Percentiles rank a stretch among this genome's conserved stretches.
phyloP scores from a whole-genome alignment of 1,139 yeast genomes.

The Kodamaea alishanica region DNA sequence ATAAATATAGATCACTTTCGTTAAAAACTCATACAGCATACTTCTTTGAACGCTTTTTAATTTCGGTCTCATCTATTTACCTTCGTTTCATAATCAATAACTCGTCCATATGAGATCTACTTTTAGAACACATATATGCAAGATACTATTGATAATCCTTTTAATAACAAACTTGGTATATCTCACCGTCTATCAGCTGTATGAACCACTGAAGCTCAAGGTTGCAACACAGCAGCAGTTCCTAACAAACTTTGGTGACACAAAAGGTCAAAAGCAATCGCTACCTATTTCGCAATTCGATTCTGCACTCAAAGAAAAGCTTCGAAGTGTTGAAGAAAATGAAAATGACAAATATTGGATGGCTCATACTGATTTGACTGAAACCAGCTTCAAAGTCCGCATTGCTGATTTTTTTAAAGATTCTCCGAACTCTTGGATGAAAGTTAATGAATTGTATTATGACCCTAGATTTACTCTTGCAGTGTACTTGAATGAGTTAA shows the following conservation, averaged over 20 bases:
- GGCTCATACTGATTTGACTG: constrained; percentile 12
- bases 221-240: too few relatives aligned
- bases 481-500: constrained; percentile 14
- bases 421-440: constrained; percentile 17
- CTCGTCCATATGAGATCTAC: too few relatives aligned
- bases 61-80: too few relatives aligned
- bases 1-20: too few relatives aligned
- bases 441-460: constrained; percentile 11
- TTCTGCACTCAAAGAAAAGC: too few relatives aligned
- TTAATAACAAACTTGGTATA: not conserved
- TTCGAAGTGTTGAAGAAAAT: constrained; percentile 4
- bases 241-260: too few relatives aligned
- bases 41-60: too few relatives aligned
- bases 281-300: too few relatives aligned
- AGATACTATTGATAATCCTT: not conserved
- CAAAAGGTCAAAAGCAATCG: too few relatives aligned
- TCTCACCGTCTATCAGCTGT: not conserved
- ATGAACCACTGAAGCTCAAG: too few relatives aligned
- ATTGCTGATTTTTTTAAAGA: constrained; percentile 15
- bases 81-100: too few relatives aligned
- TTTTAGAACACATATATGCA: not conserved
- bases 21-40: too few relatives aligned
- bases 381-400: constrained; percentile 5
- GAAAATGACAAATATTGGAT: constrained; percentile 16
- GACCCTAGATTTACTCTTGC: constrained; percentile 19